These are phyloP conservation scores for Oryza meyeriana DNA, from an alignment of 176 grass and related monocot genomes.

Conservation along the genomic window DNA sequence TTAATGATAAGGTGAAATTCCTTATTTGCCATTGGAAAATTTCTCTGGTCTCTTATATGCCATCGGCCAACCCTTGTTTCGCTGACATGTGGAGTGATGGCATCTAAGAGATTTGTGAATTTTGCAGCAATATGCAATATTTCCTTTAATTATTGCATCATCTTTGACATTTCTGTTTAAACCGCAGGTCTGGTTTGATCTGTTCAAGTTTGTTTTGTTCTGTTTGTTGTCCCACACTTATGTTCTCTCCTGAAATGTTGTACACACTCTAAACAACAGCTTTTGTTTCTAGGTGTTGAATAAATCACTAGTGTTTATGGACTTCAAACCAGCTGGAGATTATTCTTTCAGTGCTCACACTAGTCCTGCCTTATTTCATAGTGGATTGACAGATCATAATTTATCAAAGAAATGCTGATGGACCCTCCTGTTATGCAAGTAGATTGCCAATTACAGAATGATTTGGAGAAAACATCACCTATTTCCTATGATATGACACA, in stretches of 20 bases:
- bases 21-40: not conserved
- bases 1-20: not conserved
- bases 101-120: not conserved
- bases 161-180: not conserved
- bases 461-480: conserved; percentile 47
- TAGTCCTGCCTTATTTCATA: conserved; percentile 24
- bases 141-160: not conserved
- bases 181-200: not conserved
- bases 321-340: conserved; percentile 19
- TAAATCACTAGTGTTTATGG: conserved; percentile 39
- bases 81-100: not conserved
- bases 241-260: not conserved
- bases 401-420: conserved; percentile 60
- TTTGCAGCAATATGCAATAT: not conserved
- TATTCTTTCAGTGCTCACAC: conserved; percentile 31
- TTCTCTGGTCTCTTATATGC: not conserved
- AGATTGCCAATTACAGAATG: conserved; percentile 51
- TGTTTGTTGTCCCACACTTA: not conserved
- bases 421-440: conserved; percentile 62
- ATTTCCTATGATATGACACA: conserved; percentile 40
- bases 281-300: conserved; percentile 31
- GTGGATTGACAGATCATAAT: conserved; percentile 14
- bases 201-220: not conserved
- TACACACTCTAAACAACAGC: not conserved
- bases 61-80: not conserved